Base-by-base conservation (phyloP, 345 rosid genomes). In the Luvunga scandens region DNA sequence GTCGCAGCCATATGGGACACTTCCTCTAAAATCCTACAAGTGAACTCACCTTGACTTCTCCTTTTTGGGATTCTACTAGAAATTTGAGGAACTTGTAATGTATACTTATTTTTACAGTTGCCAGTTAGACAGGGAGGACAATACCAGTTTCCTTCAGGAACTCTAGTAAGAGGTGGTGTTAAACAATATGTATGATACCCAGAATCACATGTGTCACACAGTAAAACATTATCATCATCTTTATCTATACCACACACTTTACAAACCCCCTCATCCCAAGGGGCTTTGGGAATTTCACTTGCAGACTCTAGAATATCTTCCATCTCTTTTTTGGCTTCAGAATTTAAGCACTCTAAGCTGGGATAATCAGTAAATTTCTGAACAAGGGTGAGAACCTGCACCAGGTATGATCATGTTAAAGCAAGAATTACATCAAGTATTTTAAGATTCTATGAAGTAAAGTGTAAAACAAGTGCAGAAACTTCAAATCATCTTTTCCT, bases 81-180 rank as follows among this genome's bases (percentile, higher is more conserved):
- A 22, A 70, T 39, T 38, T 27, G 78, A 85, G 70, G 77, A 75
- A 53, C 77, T 56, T 77, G 83, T 66, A 75, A 76, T 64, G 68
- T 42, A 64, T 50, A 69, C 71, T 76, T 72, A 55, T 5, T 55
- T 22, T n/a, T 33, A 53, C 24, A 48, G 62, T 72, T 63, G 33
- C 79, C 76, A 69, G 67, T 31, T 57, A 61, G 69, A 81, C 85
- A 85, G 28, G 75, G 75, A 24, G 87, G 85, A 71, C 87, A 85
- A 80, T 85, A 85, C 87, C 87, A 85, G 72, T 85, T 82, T 61
- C 87, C 87, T 50, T 79, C 87, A 39, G 87, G 87, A 67, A 85
- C 73, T 57, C 78, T 75, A 31, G 75, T 65, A 21, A 82, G 87
- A 59, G 85, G 83, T 57, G 87, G 87, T 78, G 76, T 78, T 53